Conservation (phyloP, 2,329 filamentous ascomycete species). For the Ophiocordyceps robertsii region DNA sequence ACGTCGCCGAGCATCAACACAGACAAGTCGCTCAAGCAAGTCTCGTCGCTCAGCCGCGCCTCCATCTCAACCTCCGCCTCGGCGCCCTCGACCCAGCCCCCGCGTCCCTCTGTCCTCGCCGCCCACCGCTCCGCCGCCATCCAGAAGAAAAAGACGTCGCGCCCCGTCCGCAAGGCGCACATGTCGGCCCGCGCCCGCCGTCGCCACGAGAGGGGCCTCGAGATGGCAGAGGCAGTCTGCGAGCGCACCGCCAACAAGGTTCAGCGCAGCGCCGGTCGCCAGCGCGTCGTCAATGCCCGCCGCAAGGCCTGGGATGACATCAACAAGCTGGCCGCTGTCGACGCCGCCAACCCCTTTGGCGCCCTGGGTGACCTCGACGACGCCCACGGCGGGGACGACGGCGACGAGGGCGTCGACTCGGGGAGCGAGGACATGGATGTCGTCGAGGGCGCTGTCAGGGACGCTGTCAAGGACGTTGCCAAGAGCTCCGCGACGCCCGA, state of each 20-base stretch:
- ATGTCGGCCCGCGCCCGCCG: conserved; percentile 40
- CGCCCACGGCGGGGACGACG: conserved; percentile 9
- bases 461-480: background rate
- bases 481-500: too few relatives aligned
- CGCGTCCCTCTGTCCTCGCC: conserved; percentile 52
- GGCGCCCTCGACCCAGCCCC: background rate
- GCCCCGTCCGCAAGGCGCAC: conserved; percentile 34
- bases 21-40: conserved; percentile 56
- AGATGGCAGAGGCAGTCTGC: conserved; percentile 45
- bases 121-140: conserved; percentile 56
- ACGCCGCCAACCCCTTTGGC: conserved; percentile 6
- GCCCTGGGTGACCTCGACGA: conserved; percentile 9
- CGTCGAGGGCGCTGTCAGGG: conserved; percentile 15
- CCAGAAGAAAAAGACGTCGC: conserved; percentile 53
- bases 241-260: conserved; percentile 45
- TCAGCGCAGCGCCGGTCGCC: conserved; percentile 37
- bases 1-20: conserved; percentile 56
- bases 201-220: conserved; percentile 42
- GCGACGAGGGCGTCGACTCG: conserved; percentile 9
- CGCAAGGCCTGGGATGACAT: conserved; percentile 45
- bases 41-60: conserved; percentile 18
- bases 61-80: background rate
- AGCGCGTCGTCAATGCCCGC: conserved; percentile 31
- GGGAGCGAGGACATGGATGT: conserved; percentile 13
- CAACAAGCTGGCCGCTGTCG: conserved; percentile 26